Percentiles rank a stretch among this genome's conserved stretches.
Conservation (phyloP, 805 yeast species). For the Ogataea wickerhamii region DNA sequence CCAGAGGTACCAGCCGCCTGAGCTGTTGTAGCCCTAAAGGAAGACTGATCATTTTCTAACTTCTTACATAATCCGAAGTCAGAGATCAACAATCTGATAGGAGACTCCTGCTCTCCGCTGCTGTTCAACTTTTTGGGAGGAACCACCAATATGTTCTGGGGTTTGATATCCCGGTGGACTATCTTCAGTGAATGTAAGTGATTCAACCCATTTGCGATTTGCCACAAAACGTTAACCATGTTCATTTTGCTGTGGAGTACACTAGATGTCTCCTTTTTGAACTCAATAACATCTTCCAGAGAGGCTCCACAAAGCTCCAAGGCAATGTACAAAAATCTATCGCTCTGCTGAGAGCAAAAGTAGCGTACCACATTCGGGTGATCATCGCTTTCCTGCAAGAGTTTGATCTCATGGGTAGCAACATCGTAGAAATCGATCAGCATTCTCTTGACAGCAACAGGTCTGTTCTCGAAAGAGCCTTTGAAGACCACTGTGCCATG, state of each 20-base stretch:
- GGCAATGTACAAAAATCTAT: conserved; percentile 87
- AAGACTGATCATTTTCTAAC: conserved; percentile 86
- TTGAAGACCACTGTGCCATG: conserved; percentile 94
- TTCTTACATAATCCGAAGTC: conserved; percentile 96
- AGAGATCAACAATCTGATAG: conserved; percentile 74
- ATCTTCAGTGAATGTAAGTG: conserved; percentile 87
- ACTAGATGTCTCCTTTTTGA: conserved; percentile 37
- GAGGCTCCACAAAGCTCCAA: conserved; percentile 88
- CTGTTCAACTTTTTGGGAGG: conserved; percentile 48
- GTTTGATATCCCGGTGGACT: conserved; percentile 92
- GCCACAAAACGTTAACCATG: conserved; percentile 57
- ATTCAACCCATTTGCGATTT: conserved; percentile 78
- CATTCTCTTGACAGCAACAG: conserved; percentile 96
- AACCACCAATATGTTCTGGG: conserved; percentile 87
- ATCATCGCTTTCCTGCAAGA: conserved; percentile 91
- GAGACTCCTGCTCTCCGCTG: conserved; percentile 29
- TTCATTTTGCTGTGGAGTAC: conserved; percentile 40
- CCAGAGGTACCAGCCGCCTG: conserved; percentile 97
- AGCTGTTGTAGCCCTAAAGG: conserved; percentile 87
- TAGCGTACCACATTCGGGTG: conserved; percentile 94
- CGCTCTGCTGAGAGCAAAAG: conserved; percentile 88
- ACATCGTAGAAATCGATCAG: conserved; percentile 88
- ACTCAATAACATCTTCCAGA: conserved; percentile 76
- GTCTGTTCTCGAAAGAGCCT: conserved; percentile 87
- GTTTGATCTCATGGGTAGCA: conserved; percentile 85